These are phyloP conservation scores for Phallus indusiatus DNA, from an alignment of 768 basidiomycete genomes.

Conservation along the genomic window DNA sequence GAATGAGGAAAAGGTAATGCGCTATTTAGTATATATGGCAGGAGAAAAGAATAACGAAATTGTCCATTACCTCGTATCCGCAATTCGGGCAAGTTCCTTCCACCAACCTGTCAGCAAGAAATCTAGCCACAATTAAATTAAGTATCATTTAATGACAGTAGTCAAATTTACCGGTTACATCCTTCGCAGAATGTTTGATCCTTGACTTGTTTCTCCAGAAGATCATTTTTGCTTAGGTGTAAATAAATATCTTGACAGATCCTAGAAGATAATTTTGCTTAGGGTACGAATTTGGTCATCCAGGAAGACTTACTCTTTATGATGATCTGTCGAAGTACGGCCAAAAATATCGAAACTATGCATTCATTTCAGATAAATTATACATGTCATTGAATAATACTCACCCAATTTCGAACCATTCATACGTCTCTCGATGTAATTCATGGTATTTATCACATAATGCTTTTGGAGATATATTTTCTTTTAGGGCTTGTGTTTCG, in stretches of 20 bases:
- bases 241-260: constrained; percentile 86
- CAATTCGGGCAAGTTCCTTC: constrained; percentile 98
- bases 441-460: constrained; percentile 88
- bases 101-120: constrained; percentile 94
- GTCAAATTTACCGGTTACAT: constrained; percentile 57
- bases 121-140: constrained; percentile 37
- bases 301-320: constrained; percentile 60
- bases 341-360: constrained; percentile 91
- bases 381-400: constrained; percentile 12
- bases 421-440: constrained; percentile 85
- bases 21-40: background rate
- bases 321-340: constrained; percentile 81
- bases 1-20: too few relatives aligned
- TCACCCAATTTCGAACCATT: constrained; percentile 95
- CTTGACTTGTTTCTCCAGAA: constrained; percentile 73
- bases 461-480: constrained; percentile 65
- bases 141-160: background rate
- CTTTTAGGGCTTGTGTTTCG: constrained; percentile 92
- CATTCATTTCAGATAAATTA: background rate
- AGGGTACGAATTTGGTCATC: background rate
- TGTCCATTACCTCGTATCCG: constrained; percentile 55
- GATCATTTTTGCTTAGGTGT: constrained; percentile 69
- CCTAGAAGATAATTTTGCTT: constrained; percentile 29
- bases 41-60: background rate
- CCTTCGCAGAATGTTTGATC: constrained; percentile 95